Base-by-base conservation (phyloP, 768 basidiomycete genomes). In the Boletus speciosus region DNA sequence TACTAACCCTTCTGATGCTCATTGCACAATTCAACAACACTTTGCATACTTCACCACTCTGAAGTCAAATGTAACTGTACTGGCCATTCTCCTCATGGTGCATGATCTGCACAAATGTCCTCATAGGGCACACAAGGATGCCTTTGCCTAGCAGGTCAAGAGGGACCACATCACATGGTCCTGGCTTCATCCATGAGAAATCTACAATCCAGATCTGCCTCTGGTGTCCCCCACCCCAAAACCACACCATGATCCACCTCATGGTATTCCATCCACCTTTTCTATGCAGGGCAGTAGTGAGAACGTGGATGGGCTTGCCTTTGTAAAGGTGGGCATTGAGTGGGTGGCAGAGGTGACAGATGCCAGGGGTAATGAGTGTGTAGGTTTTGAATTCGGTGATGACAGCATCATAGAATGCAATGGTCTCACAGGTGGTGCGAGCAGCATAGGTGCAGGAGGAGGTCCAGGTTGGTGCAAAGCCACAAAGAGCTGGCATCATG, bases 201-300 rank as follows among this genome's bases (percentile, higher is more conserved):
- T 99, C 97, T 49, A 99, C 73, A 35, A 84, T 78, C 31, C 96
- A 85, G 55, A 96, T 84, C 36, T 96, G 84, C 54, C 86, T 84
- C 55, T 81, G 83, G 74, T 96, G 94, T 0, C 97, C 97, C 6
- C 97, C 97, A 12, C n/a, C n/a, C 97, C 97, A 15, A 88, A 83
- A 54, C 23, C 95, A 84, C 10, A 93, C 87, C 19, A 92, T 95
- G 59, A 98, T 91, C 38, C 80, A 81, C 1, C 97, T 96, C 14
- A 83, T 79, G 31, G 78, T 62, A 67, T 95, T 95, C 23, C 97
- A 78, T 0, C 96, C 97, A 34, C 97, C 97, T 16, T 82, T 86
- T 71, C 83, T 86, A 51, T 95, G 83, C 58, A 86, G 79, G 7
- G 95, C 80, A 39, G 86, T 71, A 7, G 96, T 99, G 51, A 99